Conservation (phyloP, 257 asterid genomes). For the Penstemon newberryi region DNA sequence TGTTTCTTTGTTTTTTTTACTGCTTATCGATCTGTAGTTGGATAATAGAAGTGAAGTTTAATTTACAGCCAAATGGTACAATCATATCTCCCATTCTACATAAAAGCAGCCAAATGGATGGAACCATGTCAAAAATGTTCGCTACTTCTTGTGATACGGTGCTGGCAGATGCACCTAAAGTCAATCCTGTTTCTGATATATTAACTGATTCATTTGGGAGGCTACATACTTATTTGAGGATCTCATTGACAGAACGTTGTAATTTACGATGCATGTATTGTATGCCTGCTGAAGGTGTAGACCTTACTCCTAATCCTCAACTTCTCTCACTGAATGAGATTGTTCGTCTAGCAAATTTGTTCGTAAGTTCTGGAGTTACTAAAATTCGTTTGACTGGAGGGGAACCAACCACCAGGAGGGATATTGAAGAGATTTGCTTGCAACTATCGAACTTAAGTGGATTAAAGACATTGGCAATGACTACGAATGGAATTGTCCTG, state of each 20-base stretch:
- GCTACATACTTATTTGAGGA: conserved; percentile 83
- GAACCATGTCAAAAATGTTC: conserved; percentile 36
- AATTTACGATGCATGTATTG: conserved; percentile 93
- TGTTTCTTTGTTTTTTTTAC: neutral
- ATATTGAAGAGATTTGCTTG: conserved; percentile 80
- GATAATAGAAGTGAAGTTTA: conserved; percentile 12
- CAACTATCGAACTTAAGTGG: conserved; percentile 70
- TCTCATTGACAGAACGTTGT: conserved; percentile 92
- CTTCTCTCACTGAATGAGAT: conserved; percentile 71
- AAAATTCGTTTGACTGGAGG: conserved; percentile 97
- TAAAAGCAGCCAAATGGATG: conserved; percentile 31
- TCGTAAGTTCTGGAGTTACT: conserved; percentile 85
- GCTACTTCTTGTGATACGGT: conserved; percentile 55
- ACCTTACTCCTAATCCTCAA: conserved; percentile 68
- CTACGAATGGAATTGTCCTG: conserved; percentile 82
- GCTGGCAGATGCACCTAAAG: conserved; percentile 41
- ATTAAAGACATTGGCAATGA: conserved; percentile 77
- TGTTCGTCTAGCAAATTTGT: conserved; percentile 68
- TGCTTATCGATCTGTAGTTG: neutral
- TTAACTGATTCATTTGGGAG: conserved; percentile 90
- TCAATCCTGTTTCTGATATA: conserved; percentile 56
- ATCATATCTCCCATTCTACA: conserved; percentile 33
- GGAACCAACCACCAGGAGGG: conserved; percentile 85
- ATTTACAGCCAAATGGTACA: conserved; percentile 46
- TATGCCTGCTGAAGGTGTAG: conserved; percentile 97